Conservation (phyloP, 495 filamentous ascomycete genomes). For the Penicillium desertorum region DNA sequence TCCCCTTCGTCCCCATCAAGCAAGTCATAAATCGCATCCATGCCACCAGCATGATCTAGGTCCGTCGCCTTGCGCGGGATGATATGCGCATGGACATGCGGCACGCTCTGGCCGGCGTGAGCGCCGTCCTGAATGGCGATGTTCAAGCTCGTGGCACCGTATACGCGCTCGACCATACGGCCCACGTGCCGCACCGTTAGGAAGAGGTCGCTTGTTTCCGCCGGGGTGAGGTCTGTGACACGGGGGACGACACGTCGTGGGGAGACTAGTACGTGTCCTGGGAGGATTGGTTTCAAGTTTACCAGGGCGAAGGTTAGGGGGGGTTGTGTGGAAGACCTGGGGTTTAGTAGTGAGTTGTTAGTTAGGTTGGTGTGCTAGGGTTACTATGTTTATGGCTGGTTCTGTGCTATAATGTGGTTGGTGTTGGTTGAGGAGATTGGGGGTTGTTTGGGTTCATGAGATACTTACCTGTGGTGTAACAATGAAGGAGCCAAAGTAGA, state of each 20-base stretch:
- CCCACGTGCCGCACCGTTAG: constrained; percentile 77
- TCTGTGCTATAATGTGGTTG: neutral
- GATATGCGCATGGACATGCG: constrained; percentile 91
- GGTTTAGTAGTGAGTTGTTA: neutral
- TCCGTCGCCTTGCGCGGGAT: constrained; percentile 71
- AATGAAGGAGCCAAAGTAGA: constrained; percentile 48
- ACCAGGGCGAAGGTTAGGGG: constrained; percentile 80
- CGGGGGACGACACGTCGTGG: constrained; percentile 62
- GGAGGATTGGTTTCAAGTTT: constrained; percentile 91
- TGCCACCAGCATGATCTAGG: constrained; percentile 51
- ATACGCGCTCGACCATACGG: constrained; percentile 72
- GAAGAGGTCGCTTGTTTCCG: constrained; percentile 84
- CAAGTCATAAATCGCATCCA: constrained; percentile 72
- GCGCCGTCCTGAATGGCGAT: constrained; percentile 89
- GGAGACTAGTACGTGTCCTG: constrained; percentile 85
- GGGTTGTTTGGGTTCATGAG: neutral
- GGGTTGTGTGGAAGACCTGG: constrained; percentile 80
- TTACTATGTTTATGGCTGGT: constrained; percentile 5
- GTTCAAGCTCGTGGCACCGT: constrained; percentile 69
- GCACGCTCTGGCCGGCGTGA: constrained; percentile 85
- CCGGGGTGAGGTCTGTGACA: constrained; percentile 68
- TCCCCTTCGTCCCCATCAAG: constrained; percentile 85
- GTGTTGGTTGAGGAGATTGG: neutral
- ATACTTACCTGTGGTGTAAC: constrained; percentile 47
- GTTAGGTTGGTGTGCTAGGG: neutral